A percentile compares a stretch with the other conserved stretches of the same genome.
These are phyloP conservation scores for Phalaenopsis equestris DNA, from an alignment of 106 monocot genomes.

Conservation along the genomic window DNA sequence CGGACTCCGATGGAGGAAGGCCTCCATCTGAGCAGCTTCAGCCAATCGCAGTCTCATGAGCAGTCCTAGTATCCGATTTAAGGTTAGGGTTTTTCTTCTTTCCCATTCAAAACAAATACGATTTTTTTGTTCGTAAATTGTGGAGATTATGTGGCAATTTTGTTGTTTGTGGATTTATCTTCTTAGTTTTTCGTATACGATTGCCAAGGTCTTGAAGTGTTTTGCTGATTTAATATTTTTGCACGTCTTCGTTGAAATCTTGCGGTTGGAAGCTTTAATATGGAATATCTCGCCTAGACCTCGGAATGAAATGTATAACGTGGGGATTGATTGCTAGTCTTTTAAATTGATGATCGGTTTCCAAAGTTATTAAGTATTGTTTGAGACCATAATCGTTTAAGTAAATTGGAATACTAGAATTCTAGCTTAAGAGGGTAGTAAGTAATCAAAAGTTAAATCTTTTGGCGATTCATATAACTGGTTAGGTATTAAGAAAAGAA, in stretches of 20 bases:
- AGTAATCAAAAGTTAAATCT: no score
- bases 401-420: no score
- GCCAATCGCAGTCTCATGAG: conserved; percentile 40
- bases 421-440: no score
- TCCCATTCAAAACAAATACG: background rate
- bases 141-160: background rate
- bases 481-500: no score
- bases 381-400: no score
- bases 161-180: background rate
- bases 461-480: no score
- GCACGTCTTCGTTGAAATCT: background rate
- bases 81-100: background rate
- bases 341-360: background rate
- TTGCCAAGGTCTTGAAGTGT: background rate
- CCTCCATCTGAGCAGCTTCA: conserved; percentile 14
- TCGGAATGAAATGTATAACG: no score
- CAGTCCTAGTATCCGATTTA: background rate
- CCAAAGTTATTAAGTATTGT: background rate
- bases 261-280: background rate
- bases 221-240: background rate
- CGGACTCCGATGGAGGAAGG: background rate
- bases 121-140: background rate
- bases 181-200: background rate
- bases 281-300: background rate
- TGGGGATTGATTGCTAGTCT: background rate